Conservation (phyloP, 1,139 yeast genomes). For the Sugiyamaella xylanicola region DNA sequence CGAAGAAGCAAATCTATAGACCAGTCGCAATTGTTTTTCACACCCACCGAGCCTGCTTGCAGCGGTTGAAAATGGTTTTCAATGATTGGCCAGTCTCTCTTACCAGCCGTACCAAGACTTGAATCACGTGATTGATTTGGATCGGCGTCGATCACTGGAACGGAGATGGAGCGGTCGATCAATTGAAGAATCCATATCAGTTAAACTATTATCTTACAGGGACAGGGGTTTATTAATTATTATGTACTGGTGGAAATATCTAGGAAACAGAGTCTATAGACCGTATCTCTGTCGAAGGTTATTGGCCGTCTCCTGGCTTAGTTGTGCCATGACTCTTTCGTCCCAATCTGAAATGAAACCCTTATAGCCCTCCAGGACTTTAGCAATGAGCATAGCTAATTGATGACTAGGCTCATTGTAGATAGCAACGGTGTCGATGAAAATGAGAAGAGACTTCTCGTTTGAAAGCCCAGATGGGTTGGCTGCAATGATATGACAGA, state of each 20-base stretch:
- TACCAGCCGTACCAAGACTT: neutral
- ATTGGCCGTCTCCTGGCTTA: slow-evolving; percentile 28
- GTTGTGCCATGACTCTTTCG: slow-evolving; percentile 29
- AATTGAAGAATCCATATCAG: too few relatives aligned
- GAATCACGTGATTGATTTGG: slow-evolving; percentile 5
- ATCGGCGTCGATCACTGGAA: too few relatives aligned
- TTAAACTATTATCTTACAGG: too few relatives aligned
- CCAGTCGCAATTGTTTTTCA: neutral
- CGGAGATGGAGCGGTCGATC: too few relatives aligned
- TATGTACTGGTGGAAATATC: neutral
- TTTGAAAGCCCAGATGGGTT: slow-evolving; percentile 69
- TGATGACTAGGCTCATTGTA: slow-evolving; percentile 50
- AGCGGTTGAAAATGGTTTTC: slow-evolving; percentile 5
- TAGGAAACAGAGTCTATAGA: slow-evolving; percentile 17
- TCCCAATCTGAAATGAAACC: slow-evolving; percentile 41
- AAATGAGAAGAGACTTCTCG: slow-evolving; percentile 51
- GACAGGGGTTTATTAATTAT: neutral
- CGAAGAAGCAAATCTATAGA: neutral
- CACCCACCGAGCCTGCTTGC: neutral
- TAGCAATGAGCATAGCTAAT: slow-evolving; percentile 38
- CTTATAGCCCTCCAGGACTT: slow-evolving; percentile 44
- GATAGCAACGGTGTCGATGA: slow-evolving; percentile 65
- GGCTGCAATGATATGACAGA: slow-evolving; percentile 62
- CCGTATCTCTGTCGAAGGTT: slow-evolving; percentile 30
- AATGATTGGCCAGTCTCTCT: slow-evolving; percentile 3